phyloP scores from a whole-genome alignment of 2,329 filamentous ascomycete genomes.

The Fusarium buharicum region DNA sequence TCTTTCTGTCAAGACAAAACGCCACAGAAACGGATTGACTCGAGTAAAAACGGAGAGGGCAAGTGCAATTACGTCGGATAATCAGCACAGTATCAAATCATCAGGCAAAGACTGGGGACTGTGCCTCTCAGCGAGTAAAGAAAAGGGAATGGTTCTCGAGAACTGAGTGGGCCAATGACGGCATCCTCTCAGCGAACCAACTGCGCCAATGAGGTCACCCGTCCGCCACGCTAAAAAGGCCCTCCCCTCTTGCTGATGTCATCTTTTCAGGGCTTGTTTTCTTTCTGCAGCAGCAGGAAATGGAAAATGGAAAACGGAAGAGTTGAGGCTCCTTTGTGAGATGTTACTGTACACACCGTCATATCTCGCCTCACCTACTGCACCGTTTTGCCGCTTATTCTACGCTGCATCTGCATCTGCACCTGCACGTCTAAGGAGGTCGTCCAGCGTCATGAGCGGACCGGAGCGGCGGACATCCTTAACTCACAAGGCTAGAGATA shows the following conservation, averaged over 20 bases:
- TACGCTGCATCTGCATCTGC: background rate
- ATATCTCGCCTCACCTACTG: conserved; percentile 25
- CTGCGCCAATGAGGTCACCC: conserved; percentile 44
- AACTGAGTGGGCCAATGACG: conserved; percentile 41
- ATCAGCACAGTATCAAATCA: conserved; percentile 22
- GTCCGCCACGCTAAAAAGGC: conserved; percentile 22
- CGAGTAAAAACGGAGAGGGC: conserved; percentile 28
- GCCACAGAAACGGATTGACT: conserved; percentile 32
- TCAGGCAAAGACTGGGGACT: conserved; percentile 9
- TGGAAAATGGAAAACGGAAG: conserved; percentile 11
- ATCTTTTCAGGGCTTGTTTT: conserved; percentile 10
- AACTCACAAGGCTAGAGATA: conserved; percentile 31
- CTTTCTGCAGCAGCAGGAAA: conserved; percentile 1
- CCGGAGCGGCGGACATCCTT: conserved; percentile 12
- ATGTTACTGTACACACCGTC: conserved; percentile 33
- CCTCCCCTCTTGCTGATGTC: conserved; percentile 39
- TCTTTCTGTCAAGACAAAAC: conserved; percentile 7
- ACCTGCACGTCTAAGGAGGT: conserved; percentile 4
- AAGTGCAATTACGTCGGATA: conserved; percentile 29
- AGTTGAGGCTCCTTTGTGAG: conserved; percentile 7
- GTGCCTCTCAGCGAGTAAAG: conserved; percentile 25
- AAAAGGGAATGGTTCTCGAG: conserved; percentile 12
- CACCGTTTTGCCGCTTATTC: conserved; percentile 6
- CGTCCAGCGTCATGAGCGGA: conserved; percentile 24
- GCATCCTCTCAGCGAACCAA: conserved; percentile 25